Conservation (phyloP, 1,284 basidiomycete species). For the Prillingera fragicola region DNA sequence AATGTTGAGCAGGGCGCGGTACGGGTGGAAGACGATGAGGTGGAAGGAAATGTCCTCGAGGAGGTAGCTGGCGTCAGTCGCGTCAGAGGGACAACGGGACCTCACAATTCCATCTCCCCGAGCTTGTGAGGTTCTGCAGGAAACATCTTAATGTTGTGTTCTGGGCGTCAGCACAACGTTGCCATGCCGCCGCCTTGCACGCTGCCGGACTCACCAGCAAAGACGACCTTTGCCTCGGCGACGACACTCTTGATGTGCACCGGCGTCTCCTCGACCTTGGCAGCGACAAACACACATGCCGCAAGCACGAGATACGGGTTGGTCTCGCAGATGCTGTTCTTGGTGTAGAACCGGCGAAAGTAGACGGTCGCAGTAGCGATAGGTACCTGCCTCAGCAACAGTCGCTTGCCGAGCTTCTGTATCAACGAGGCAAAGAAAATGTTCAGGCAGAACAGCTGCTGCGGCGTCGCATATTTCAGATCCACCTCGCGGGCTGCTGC, state of each 20-base stretch:
- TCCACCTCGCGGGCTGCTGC: conserved; percentile 68
- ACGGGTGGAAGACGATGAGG: conserved; percentile 87
- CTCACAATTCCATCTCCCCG: conserved; percentile 82
- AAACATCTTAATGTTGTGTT: conserved; percentile 67
- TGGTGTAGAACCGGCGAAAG: conserved; percentile 90
- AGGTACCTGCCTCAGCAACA: conserved; percentile 77
- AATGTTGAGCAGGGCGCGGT: conserved; percentile 74
- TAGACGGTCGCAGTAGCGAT: conserved; percentile 90
- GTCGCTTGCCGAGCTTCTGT: conserved; percentile 76
- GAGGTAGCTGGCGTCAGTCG: conserved; percentile 56
- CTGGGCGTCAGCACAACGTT: conserved; percentile 36
- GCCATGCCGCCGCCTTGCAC: neutral
- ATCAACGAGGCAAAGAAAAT: conserved; percentile 84
- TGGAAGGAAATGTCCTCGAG: conserved; percentile 95
- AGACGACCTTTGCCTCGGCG: conserved; percentile 71
- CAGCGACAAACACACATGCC: conserved; percentile 90
- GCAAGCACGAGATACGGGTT: conserved; percentile 88
- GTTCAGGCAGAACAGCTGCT: conserved; percentile 68
- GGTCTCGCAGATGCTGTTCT: conserved; percentile 87
- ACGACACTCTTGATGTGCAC: conserved; percentile 90
- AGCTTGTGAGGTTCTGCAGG: conserved; percentile 82
- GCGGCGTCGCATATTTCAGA: conserved; percentile 66
- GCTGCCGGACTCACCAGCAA: conserved; percentile 65
- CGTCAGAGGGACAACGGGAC: neutral
- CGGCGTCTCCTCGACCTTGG: conserved; percentile 93